Base-by-base conservation (phyloP, 805 yeast species). In the Candida gorgasii region DNA sequence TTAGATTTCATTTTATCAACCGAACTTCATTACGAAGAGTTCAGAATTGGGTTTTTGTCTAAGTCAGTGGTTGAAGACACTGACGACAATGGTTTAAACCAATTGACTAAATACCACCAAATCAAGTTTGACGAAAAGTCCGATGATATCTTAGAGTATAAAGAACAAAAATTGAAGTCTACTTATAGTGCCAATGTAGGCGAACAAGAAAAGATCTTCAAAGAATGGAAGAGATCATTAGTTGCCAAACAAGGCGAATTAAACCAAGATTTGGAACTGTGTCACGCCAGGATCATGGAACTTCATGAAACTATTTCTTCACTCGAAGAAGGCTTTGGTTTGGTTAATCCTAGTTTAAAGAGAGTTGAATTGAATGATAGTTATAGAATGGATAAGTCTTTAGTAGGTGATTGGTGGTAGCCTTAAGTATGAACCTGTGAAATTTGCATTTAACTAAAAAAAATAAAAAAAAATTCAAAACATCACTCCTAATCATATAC, bases 1-100 rank as follows among this genome's bases (percentile, higher is more conserved):
- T 75, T 86, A 38, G 96, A 89, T 55, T 74, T 90, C 50, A 80
- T 88, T 30, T 58, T 68, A n/a, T 73, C 89, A 6, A 87, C 95
- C 5, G 92, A 89, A 52, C 69, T 72, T n/a, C 79, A 85, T 58
- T 89, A 84, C 63, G 95, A 85, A 52, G 72, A 71, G 24, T 88
- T 79, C 64, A 40, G 50, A 32, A 27, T 14, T 11, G 17, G 15
- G 2, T 43, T 31, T 34, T 19, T 44, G 8, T 22, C 15, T 17
- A 40, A 41, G 19, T 14, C 4, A 14, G 3, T 27, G 7, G 12
- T 19, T 19, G 12, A 28, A 8, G 24, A 14, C n/a, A n/a, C n/a
- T 8, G 22, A 31, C 12, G 23, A 14, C 3, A 11, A 17, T 30
- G 20, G 11, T 22, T 50, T 73, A 30, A 66, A 61, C 9, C 65